phyloP scores from a whole-genome alignment of 169 alveolate species.

The Plasmodium malariae region DNA sequence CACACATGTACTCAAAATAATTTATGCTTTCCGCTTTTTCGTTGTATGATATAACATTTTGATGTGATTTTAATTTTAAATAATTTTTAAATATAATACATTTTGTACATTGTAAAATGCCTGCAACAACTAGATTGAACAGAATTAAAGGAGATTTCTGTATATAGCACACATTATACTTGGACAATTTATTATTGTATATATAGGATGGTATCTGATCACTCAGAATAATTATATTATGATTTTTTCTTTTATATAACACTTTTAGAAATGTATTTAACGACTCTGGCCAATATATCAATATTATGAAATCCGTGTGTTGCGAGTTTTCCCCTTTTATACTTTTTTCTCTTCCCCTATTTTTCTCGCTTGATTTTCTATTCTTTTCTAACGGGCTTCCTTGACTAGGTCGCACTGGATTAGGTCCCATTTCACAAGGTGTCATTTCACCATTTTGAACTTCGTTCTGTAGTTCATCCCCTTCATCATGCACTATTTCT shows the following conservation, averaged over 20 bases:
- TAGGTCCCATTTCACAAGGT: no score
- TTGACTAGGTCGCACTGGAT: no score
- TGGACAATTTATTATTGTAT: constrained; percentile 40
- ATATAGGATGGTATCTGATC: constrained; percentile 74
- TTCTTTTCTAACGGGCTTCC: no score
- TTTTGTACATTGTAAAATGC: constrained; percentile 51
- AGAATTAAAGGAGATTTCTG: constrained; percentile 60
- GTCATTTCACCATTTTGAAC: no score
- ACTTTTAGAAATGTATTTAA: constrained; percentile 61
- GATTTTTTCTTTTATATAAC: constrained; percentile 20
- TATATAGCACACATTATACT: constrained; percentile 68
- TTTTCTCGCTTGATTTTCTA: no score
- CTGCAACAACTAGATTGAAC: constrained; percentile 49
- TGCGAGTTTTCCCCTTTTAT: not conserved
- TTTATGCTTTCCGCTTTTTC: constrained; percentile 45
- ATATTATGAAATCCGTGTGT: constrained; percentile 13
- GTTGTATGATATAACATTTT: constrained; percentile 58
- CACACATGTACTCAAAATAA: constrained; percentile 71
- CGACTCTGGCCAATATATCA: constrained; percentile 71
- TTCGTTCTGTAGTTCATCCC: no score
- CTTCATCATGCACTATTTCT: no score
- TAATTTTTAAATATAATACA: constrained; percentile 74
- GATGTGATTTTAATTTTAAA: constrained; percentile 62
- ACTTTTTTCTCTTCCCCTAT: not conserved
- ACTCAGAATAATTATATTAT: constrained; percentile 56